Evolutionary conservation across 495 filamentous ascomycete genomes (phyloP).

Genomic region (Chaetomium fimeti): DNA sequence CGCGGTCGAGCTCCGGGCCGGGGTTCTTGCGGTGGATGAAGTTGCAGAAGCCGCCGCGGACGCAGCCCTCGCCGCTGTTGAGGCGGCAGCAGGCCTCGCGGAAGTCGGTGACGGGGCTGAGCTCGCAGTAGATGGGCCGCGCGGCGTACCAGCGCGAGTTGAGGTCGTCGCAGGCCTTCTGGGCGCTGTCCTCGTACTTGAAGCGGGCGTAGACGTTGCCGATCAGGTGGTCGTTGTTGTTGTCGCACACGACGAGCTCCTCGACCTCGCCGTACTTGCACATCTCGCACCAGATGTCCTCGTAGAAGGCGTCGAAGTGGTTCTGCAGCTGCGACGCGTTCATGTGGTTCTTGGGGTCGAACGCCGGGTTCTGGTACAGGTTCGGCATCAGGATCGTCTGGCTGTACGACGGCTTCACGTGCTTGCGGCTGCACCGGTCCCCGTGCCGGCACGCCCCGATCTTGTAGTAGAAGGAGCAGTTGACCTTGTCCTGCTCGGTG

Average conservation of each 20-base stretch:
- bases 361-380: conserved; percentile 98
- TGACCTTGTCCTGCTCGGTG: conserved; percentile 93
- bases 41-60: conserved; percentile 96
- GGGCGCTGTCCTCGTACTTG: conserved; percentile 98
- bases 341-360: conserved; percentile 96
- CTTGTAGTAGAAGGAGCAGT: conserved; percentile 50
- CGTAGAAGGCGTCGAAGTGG: conserved; percentile 99
- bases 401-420: conserved; percentile 97
- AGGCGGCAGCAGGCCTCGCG: conserved; percentile 95
- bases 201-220: conserved; percentile 99
- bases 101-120: conserved; percentile 96
- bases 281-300: conserved; percentile 99
- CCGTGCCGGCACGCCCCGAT: conserved; percentile 98
- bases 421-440: conserved; percentile 95
- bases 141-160: conserved; percentile 97
- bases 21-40: conserved; percentile 99
- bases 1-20: conserved; percentile 78
- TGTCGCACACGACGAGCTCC: conserved; percentile 87
- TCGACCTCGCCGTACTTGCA: conserved; percentile 89
- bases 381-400: conserved; percentile 98
- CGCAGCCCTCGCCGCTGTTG: conserved; percentile 93
- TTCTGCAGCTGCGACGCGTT: conserved; percentile 91
- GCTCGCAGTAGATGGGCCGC: conserved; percentile 95
- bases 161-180: conserved; percentile 87
- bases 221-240: conserved; percentile 98